A percentile compares a stretch with the other conserved stretches of the same genome.
Evolutionary conservation across 306 rosid genomes (phyloP).

Genomic region (Coriaria nepalensis): DNA sequence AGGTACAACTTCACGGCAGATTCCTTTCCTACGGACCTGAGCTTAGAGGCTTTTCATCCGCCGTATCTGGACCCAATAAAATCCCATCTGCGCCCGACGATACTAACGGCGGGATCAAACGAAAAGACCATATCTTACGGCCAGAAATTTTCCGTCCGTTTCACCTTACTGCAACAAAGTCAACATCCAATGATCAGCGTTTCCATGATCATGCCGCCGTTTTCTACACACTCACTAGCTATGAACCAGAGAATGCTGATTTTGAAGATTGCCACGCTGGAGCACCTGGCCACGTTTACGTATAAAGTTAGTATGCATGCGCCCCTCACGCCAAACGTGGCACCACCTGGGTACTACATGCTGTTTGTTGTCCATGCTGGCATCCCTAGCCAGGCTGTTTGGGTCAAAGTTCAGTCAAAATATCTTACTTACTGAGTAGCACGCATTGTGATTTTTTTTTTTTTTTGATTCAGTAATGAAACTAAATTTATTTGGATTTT

Average conservation of each 20-base stretch:
- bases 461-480: no score
- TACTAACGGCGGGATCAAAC: no score
- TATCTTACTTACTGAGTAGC: no score
- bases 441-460: no score
- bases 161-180: neutral
- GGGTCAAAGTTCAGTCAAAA: constrained; percentile 53
- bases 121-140: no score
- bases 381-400: constrained; percentile 40
- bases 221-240: constrained; percentile 42
- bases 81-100: constrained; percentile 18
- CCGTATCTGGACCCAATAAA: constrained; percentile 26
- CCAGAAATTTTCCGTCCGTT: constrained; percentile 2
- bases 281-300: no score
- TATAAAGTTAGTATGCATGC: constrained; percentile 34
- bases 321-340: constrained; percentile 31
- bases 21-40: constrained; percentile 48
- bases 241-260: constrained; percentile 38
- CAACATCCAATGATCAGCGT: constrained; percentile 11
- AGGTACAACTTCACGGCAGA: constrained; percentile 33
- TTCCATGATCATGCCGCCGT: constrained; percentile 35
- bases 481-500: no score
- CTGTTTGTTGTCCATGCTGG: constrained; percentile 50
- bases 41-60: constrained; percentile 53
- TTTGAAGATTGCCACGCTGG: no score
- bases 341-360: constrained; percentile 69